Evolutionary conservation across 208 protist genomes (phyloP), one percentile per base, ranked within the genome.

Genomic region (Phytomonas francai): DNA sequence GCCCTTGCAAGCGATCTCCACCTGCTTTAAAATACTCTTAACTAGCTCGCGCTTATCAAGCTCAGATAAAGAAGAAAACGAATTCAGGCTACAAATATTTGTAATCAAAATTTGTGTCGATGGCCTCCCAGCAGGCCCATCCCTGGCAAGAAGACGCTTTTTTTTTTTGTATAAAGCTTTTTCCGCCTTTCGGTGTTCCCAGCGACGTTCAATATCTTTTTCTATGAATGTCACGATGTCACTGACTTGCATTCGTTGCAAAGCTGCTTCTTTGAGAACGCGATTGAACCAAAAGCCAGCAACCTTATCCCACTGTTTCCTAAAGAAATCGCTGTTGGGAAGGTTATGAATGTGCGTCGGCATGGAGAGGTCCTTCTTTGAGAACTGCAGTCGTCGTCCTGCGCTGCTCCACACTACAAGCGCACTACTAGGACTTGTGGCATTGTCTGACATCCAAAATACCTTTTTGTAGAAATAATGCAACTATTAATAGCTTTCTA

Each of bases 321-420:
- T 79, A 68, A 85, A 91, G 65, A 94, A 94, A 64, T 79, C 71
- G 28, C 60, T 45, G 67, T 93, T 82, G 1, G 77, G 73, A n/a
- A 67, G 25, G 8, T 74, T 59, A 12, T 76, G 76, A n/a, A 94
- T 58, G 28, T 33, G 36, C 32, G 84, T 79, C 4, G 88, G 88
- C 78, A 94, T 90, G 60, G 68, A 70, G 14, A 94, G 66, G 51
- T 94, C 88, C 45, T 90, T 68, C 27, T 74, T 71, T 19, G 81
- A 85, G 56, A 94, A 90, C 54, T 88, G 83, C 0, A 94, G 75
- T 0, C 82, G 74, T 27, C 78, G 71, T 3, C 88, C 88, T 7
- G 88, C 90, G 71, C 78, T 94, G 32, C 88, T 85, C 74, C 80
- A 91, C 61, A 94, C 79, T 0, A 94, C 88, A 0, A 94, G 73